These are phyloP conservation scores for Xylaria grammica DNA, from an alignment of 495 filamentous ascomycete species.

Conservation along the genomic window DNA sequence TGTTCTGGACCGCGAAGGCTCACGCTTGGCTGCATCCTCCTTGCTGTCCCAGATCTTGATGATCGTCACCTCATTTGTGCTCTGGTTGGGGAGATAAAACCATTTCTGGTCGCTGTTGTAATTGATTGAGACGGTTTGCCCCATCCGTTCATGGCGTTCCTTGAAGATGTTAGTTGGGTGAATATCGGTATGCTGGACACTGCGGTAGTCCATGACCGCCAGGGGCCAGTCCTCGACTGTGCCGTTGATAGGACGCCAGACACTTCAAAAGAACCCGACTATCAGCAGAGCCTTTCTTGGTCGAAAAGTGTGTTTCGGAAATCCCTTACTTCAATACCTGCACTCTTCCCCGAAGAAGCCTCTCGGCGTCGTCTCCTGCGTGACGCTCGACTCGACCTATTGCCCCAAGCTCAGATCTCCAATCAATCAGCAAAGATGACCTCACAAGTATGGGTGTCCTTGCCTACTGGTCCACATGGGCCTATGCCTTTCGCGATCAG, in stretches of 20 bases:
- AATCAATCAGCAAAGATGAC: neutral
- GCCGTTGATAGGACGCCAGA: conserved; percentile 26
- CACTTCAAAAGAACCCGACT: conserved; percentile 14
- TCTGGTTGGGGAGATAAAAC: conserved; percentile 22
- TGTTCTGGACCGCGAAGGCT: neutral
- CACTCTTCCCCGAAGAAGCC: conserved; percentile 1
- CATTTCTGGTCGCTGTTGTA: conserved; percentile 19
- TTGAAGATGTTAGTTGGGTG: conserved; percentile 20
- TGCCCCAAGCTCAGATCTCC: conserved; percentile 1
- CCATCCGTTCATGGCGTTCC: conserved; percentile 14
- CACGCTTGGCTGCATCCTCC: conserved; percentile 17
- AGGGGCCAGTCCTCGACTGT: conserved; percentile 27
- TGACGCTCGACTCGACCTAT: conserved; percentile 15
- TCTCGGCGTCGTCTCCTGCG: neutral
- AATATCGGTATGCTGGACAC: conserved; percentile 18
- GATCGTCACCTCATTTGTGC: conserved; percentile 18
- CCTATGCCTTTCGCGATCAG: neutral
- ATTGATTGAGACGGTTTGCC: conserved; percentile 24
- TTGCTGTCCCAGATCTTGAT: conserved; percentile 26
- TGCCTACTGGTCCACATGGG: conserved; percentile 19
- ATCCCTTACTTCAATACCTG: conserved; percentile 13
- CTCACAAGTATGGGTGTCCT: neutral
- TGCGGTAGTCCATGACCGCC: conserved; percentile 26
- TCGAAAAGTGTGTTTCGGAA: neutral
- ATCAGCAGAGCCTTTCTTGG: neutral